phyloP scores from a whole-genome alignment of 345 rosid genomes.

The sweet orange (Citrus sinensis) region DVS_A1.0 CM039162.1:25375001-25375500 shows the following conservation, averaged over 20 bases:
- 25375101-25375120: constrained; percentile 6
- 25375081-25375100: neutral
- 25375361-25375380: constrained; percentile 79
- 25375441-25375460: constrained; percentile 88
- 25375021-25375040: neutral
- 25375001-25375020: neutral
- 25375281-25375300: neutral
- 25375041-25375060: neutral
- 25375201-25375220: neutral
- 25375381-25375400: constrained; percentile 93
- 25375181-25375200: neutral
- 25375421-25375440: constrained; percentile 91
- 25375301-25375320: neutral
- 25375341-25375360: constrained; percentile 19
- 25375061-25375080: neutral
- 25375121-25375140: neutral
- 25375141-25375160: neutral
- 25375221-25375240: neutral
- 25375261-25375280: neutral
- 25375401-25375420: constrained; percentile 94
- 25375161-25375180: neutral
- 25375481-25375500: constrained; percentile 1
- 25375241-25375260: neutral
- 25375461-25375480: constrained; percentile 77
- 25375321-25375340: neutral